Base-by-base conservation (phyloP, 371 early-diverging fungal species). In the Mucor mucedo region DNA sequence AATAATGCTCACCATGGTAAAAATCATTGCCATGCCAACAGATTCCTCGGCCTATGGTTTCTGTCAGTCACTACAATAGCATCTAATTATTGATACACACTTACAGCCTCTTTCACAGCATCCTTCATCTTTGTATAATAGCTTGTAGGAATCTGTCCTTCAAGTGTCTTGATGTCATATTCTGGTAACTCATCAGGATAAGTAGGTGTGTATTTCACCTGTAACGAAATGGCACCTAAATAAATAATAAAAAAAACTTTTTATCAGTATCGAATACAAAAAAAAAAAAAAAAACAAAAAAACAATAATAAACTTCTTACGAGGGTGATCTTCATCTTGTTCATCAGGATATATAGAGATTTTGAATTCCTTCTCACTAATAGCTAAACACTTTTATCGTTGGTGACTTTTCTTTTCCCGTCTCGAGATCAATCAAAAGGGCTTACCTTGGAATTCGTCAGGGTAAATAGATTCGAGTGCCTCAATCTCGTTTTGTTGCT, bases 11-110 rank as follows among this genome's bases (percentile, higher is more conserved):
- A 89, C 91, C 84, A 98, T 83, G 9, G 91, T 84, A 69, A 96
- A 98, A 30, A 95, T 87, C 93, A 95, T 93, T 33, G 87, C 94
- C 95, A 96, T 95, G 21, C 98, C 98, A 54, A 92, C 66, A 56
- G 87, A 87, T 55, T 93, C 91, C 58, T 91, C 90, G 1, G 84
- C 91, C 87, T 82, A 68, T 35, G 40, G 16, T 42, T 42, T 10
- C n/a, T 6, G n/a, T 45, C 28, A 9, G n/a, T 13, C 21, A 21
- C 21, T 42, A 42, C 0, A 6, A 13, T n/a, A 10, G 14, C 11
- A 6, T 42, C 11, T 42, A 11, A 10, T 4, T 42, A 13, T 11
- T 4, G 14, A 42, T 13, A 42, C 8, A 35, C 35, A 62, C 80
- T 77, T 78, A 86, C 87, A 28, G 78, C 72, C 28, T 72, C 77